These are phyloP conservation scores for Rhodotorula toruloides DNA, from an alignment of 768 basidiomycete species.

Conservation along the genomic window DNA sequence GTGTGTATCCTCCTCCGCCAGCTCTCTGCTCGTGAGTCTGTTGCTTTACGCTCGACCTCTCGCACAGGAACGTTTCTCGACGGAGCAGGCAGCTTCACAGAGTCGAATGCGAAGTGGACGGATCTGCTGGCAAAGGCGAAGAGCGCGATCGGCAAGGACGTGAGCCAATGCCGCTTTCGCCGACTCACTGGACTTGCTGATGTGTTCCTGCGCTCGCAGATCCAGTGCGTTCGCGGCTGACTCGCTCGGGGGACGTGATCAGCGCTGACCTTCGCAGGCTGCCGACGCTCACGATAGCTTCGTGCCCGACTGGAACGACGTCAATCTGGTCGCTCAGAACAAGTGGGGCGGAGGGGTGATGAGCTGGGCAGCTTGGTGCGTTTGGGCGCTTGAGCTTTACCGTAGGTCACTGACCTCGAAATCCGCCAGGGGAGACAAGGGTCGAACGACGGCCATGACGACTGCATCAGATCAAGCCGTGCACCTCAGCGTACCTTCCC, in stretches of 20 bases:
- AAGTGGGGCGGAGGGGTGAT: background rate
- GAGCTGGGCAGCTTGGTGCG: background rate
- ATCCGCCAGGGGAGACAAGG: conserved; percentile 5
- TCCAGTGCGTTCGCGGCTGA: too few species aligned
- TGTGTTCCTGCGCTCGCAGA: too few species aligned
- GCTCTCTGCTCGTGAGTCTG: background rate
- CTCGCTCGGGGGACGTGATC: too few species aligned
- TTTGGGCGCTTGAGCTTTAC: background rate
- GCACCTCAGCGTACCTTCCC: background rate
- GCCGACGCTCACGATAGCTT: conserved; percentile 2
- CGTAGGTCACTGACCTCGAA: too few species aligned
- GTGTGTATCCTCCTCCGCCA: background rate
- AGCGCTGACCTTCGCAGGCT: too few species aligned
- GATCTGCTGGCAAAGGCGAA: background rate
- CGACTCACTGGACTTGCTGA: too few species aligned
- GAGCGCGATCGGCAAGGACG: background rate
- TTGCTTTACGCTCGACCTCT: background rate
- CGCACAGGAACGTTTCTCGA: conserved; percentile 6
- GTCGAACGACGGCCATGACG: background rate
- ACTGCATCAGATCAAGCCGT: background rate
- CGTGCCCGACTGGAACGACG: background rate
- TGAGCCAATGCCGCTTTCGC: background rate
- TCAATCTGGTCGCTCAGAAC: background rate
- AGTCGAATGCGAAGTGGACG: conserved; percentile 3
- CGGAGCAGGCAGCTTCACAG: conserved; percentile 1